Base-by-base conservation (phyloP, 1,139 yeast genomes). In the Zygoascus sp. region DNA sequence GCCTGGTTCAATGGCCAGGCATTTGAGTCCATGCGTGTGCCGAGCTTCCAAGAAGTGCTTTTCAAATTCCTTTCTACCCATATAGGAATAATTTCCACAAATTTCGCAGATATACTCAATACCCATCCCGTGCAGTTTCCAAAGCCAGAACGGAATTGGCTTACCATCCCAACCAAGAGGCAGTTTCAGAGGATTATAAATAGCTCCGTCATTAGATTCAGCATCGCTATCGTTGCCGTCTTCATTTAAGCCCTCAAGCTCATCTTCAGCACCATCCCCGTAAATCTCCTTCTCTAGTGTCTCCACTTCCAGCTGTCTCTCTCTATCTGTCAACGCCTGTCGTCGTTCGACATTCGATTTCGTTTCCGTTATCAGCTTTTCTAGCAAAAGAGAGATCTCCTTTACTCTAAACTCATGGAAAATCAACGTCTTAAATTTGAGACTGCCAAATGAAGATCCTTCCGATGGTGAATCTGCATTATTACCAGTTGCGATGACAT, bases 141-240 rank as follows among this genome's bases (percentile, higher is more conserved):
- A 90, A 23, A 92, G 69, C 99, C 99, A 92, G 50, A 74, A 80
- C 1, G 98, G 98, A 34, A 92, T 88, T 0, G 97, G 97, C 36
- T 76, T 76, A 0, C 97, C 97, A 64, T 90, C 96, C 30, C 87
- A 76, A 0, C 96, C 97, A 1, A 87, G 53, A 0, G 96, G 96
- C 47, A 87, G 65, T 51, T 83, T 79, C 48, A 79, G 70, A 5
- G 83, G 79, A 20, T 56, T 58, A 38, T 56, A 54, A 8, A 50
- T 41, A 5, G 50, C 51, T 8, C 53, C 63, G 13, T 59, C 63
- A 2, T 54, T 61, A 8, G 57, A 63, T 10, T 55, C 60, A 15
- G 57, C 61, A 22, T 58, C 62, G 7, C 47, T 51, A 11, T 51
- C 57, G 20, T 41, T 46, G 40, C 56, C 58, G 21, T 54, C 53